Evolutionary conservation across 345 rosid species (phyloP), one percentile per base, ranked within the genome.

Genomic region (Sonneratia caseolaris): DNA sequence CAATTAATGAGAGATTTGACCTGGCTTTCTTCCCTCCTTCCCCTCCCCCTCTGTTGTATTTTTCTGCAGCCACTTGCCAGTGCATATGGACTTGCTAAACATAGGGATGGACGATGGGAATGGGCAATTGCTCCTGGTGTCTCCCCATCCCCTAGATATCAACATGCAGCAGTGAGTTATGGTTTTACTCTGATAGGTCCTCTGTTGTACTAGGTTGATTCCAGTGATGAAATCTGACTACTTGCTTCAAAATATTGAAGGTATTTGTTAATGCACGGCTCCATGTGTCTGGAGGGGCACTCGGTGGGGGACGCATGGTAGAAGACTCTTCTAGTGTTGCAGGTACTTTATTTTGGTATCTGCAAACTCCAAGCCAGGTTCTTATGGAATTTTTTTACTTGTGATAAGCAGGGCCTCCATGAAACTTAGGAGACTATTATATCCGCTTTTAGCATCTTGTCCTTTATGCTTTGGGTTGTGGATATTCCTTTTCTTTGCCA

Each of bases 61-160:
- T 68, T 73, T 70, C 76, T 80, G 76, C 88, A 95, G 99, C 99
- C 99, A 37, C 79, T 90, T 73, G 91, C 98, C 43, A 92, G 98
- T 81, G 99, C 99, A 66, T 95, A 95, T 86, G 99, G 98, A 70
- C 97, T 95, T 74, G 99, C 99, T 64, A 95, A 95, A 81, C 99
- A 95, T 71, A 89, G 97, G 83, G 99, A 95, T 81, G 99, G 99
- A 59, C 96, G 99, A 70, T 95, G 99, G 99, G 99, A 95, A 78
- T 95, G 99, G 99, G 99, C 99, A 69, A 95, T 95, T 73, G 99
- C 98, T 79, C 99, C 99, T 73, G 98, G 99, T 71, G 98, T 95
- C 37, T 95, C 99, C 15, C 99, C 98, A 68, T 95, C 99, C 68
- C 81, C 98, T 64, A 92, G 99, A 95, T 95, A 95, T 81, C 99